These are phyloP conservation scores for Rhizopogon vinicolor DNA, from an alignment of 768 basidiomycete species.

Conservation along the genomic window DNA sequence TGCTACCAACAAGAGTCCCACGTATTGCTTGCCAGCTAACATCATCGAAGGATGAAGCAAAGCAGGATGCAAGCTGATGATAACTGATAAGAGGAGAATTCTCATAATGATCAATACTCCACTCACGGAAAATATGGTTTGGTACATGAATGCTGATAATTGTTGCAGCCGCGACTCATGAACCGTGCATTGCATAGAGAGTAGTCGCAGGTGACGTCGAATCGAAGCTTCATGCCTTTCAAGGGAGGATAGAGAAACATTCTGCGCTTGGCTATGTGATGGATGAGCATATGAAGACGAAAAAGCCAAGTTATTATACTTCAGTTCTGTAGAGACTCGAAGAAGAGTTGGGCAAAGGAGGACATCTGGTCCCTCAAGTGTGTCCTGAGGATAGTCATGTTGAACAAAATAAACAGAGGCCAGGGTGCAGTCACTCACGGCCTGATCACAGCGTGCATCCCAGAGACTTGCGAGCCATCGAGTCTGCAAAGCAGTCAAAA, in stretches of 20 bases:
- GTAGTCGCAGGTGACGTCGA: conserved; percentile 32
- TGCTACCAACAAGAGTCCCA: conserved; percentile 1
- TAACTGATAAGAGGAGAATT: conserved; percentile 4
- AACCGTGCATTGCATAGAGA: conserved; percentile 35
- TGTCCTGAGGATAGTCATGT: conserved; percentile 10
- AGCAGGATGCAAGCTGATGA: conserved; percentile 44
- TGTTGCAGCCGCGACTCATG: conserved; percentile 37
- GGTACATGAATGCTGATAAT: conserved; percentile 35
- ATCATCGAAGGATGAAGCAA: conserved; percentile 35
- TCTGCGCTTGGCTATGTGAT: conserved; percentile 35
- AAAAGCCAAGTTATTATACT: conserved; percentile 15
- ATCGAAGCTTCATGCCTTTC: conserved; percentile 34
- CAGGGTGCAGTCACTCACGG: not conserved
- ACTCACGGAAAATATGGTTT: conserved; percentile 39
- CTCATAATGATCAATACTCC: not conserved
- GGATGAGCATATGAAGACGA: not conserved
- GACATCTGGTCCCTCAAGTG: conserved; percentile 30
- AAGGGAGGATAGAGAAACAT: conserved; percentile 36
- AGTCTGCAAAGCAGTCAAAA: conserved; percentile 32
- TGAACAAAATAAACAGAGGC: not conserved
- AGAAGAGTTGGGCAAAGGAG: conserved; percentile 43
- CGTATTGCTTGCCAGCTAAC: conserved; percentile 11
- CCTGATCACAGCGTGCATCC: conserved; percentile 15
- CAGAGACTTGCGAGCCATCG: conserved; percentile 53
- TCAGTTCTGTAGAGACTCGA: conserved; percentile 36